Evolutionary conservation across 805 yeast genomes (phyloP).

Genomic region (Wickerhamomyces chambardii): DNA sequence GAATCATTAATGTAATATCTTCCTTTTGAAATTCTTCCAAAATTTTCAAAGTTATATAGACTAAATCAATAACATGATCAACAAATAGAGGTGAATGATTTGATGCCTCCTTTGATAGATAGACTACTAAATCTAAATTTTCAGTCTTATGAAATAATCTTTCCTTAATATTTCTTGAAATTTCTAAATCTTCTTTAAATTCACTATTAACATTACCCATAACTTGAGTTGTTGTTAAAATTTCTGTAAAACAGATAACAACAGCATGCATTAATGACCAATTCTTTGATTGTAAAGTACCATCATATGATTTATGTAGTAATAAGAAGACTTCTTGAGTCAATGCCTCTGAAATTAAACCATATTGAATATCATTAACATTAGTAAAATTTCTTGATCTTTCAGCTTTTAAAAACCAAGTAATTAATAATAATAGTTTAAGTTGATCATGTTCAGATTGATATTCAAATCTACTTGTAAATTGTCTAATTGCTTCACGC

Average conservation of each 20-base stretch:
- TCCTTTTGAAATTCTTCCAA: constrained; percentile 59
- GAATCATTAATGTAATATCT: constrained; percentile 39
- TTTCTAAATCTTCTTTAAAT: constrained; percentile 40
- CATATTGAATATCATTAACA: constrained; percentile 23
- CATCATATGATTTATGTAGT: constrained; percentile 29
- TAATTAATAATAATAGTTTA: constrained; percentile 48
- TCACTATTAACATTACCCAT: constrained; percentile 31
- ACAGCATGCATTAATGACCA: constrained; percentile 64
- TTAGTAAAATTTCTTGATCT: constrained; percentile 24
- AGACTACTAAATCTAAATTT: constrained; percentile 44
- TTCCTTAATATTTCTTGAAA: constrained; percentile 51
- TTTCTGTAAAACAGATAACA: constrained; percentile 55
- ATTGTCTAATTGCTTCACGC: constrained; percentile 36
- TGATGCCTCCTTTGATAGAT: constrained; percentile 54
- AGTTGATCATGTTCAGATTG: constrained; percentile 1
- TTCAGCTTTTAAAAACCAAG: constrained; percentile 76
- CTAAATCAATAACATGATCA: constrained; percentile 50
- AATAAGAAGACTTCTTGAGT: constrained; percentile 53
- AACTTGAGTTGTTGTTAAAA: constrained; percentile 35
- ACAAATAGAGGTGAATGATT: constrained; percentile 57
- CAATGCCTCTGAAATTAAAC: constrained; percentile 44
- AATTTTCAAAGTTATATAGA: constrained; percentile 55
- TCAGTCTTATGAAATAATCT: constrained; percentile 63
- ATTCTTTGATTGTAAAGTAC: constrained; percentile 30
- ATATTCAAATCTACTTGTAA: constrained; percentile 30